Evolutionary conservation across 1,284 basidiomycete genomes (phyloP).

Genomic region (Leccinum holopus): DNA sequence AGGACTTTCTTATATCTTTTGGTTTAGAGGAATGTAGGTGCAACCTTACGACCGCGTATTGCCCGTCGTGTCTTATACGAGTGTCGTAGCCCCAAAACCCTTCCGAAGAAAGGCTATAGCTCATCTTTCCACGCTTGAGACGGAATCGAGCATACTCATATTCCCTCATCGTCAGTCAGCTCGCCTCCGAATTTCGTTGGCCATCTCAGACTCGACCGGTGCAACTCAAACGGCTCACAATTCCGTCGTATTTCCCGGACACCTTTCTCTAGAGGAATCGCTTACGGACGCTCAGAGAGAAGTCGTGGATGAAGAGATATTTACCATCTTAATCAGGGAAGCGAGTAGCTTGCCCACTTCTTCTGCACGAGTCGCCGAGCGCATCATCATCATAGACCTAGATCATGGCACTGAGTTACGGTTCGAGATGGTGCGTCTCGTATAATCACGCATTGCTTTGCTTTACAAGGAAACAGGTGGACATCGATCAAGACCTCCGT

Average conservation of each 20-base stretch:
- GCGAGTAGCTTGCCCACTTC: slow-evolving; percentile 69
- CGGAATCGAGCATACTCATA: slow-evolving; percentile 45
- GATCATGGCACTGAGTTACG: slow-evolving; percentile 65
- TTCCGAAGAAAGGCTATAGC: slow-evolving; percentile 68
- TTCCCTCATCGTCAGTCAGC: slow-evolving; percentile 63
- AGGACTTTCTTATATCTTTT: slow-evolving; percentile 75
- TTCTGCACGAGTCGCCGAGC: slow-evolving; percentile 71
- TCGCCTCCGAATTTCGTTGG: slow-evolving; percentile 58
- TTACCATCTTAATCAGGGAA: slow-evolving; percentile 66
- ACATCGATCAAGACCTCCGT: slow-evolving; percentile 25
- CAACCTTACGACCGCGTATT: slow-evolving; percentile 9
- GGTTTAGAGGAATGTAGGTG: slow-evolving; percentile 74
- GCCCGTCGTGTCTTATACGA: slow-evolving; percentile 4
- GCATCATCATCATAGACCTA: slow-evolving; percentile 69
- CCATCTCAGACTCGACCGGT: slow-evolving; percentile 37
- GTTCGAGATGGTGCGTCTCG: slow-evolving; percentile 45
- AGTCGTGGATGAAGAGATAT: slow-evolving; percentile 76
- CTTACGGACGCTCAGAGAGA: slow-evolving; percentile 65
- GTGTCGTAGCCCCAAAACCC: slow-evolving; percentile 51
- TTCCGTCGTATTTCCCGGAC: slow-evolving; percentile 32
- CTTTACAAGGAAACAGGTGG: slow-evolving; percentile 31
- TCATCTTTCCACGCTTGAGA: slow-evolving; percentile 55
- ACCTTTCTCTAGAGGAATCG: slow-evolving; percentile 46
- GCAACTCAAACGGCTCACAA: slow-evolving; percentile 40
- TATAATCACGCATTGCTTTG: slow-evolving; percentile 2